These are phyloP conservation scores for Euphrasia arctica DNA, from an alignment of 305 asterid species.

Conservation along the genomic window DNA sequence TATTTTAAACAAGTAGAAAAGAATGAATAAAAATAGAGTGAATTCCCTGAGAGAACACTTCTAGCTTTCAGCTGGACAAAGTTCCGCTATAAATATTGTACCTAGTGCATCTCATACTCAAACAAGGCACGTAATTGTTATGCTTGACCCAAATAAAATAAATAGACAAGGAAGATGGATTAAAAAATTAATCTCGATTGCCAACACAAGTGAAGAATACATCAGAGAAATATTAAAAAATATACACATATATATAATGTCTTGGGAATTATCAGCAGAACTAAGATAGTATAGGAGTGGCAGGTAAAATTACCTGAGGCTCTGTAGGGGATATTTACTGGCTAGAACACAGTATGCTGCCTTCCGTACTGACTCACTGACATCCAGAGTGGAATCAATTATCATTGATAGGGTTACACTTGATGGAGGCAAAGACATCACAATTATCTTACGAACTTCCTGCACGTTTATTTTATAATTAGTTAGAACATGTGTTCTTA, in stretches of 20 bases:
- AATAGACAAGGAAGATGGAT: not conserved
- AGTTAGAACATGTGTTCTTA: conserved; percentile 10
- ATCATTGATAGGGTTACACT: conserved; percentile 59
- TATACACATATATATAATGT: too few relatives aligned
- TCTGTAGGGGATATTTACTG: conserved; percentile 83
- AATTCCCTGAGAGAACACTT: not conserved
- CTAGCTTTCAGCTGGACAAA: not conserved
- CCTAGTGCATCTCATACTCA: not conserved
- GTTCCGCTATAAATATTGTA: not conserved
- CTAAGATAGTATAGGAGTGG: not conserved
- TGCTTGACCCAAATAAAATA: not conserved
- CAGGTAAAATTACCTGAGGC: conserved; percentile 66
- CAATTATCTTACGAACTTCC: conserved; percentile 86
- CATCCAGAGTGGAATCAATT: conserved; percentile 83
- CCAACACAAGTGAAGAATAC: not conserved
- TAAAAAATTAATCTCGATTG: not conserved
- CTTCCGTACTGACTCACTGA: conserved; percentile 80
- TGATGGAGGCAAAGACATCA: conserved; percentile 88
- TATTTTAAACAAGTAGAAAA: not conserved
- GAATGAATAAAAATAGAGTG: not conserved
- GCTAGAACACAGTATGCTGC: conserved; percentile 79
- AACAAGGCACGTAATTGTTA: not conserved
- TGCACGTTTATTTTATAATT: conserved; percentile 33
- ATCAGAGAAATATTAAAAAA: not conserved
- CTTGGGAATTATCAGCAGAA: conserved; percentile 13